phyloP scores from a whole-genome alignment of 805 yeast species.

The Schwanniomyces sp. region DNA sequence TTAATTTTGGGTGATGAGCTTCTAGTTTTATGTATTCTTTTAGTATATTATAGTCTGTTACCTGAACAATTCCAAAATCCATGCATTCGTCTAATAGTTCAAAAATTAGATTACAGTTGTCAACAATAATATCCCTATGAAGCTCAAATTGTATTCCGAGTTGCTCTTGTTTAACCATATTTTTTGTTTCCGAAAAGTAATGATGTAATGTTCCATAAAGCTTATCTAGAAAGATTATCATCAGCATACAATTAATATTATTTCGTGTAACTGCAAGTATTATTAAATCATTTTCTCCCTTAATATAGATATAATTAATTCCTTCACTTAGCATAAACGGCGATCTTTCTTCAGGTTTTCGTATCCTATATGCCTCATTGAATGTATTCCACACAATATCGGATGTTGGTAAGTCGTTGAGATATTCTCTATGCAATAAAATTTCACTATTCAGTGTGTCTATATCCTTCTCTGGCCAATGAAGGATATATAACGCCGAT shows the following conservation, averaged over 20 bases:
- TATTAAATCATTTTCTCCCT: conserved; percentile 43
- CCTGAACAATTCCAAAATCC: conserved; percentile 86
- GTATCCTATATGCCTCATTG: conserved; percentile 19
- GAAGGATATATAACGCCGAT: conserved; percentile 36
- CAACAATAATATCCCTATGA: conserved; percentile 61
- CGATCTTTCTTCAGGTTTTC: conserved; percentile 17
- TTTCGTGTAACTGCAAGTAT: conserved; percentile 40
- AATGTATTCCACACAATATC: conserved; percentile 21
- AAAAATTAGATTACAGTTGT: conserved; percentile 71
- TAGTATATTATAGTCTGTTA: conserved; percentile 75
- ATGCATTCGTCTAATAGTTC: conserved; percentile 88
- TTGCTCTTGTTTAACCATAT: background rate
- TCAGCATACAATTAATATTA: conserved; percentile 59
- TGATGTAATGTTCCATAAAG: conserved; percentile 27
- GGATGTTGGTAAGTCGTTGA: conserved; percentile 28
- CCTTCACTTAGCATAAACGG: conserved; percentile 53
- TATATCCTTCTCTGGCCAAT: conserved; percentile 29
- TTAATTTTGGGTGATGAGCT: conserved; percentile 22
- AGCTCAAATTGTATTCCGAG: conserved; percentile 28
- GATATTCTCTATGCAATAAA: conserved; percentile 33
- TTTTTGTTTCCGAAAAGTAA: conserved; percentile 16
- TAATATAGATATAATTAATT: conserved; percentile 53
- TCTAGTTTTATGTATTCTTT: conserved; percentile 74
- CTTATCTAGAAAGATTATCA: conserved; percentile 53
- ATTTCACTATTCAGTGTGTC: conserved; percentile 28